phyloP scores from a whole-genome alignment of 2,329 filamentous ascomycete species.

The Metarhizium rileyi region DNA sequence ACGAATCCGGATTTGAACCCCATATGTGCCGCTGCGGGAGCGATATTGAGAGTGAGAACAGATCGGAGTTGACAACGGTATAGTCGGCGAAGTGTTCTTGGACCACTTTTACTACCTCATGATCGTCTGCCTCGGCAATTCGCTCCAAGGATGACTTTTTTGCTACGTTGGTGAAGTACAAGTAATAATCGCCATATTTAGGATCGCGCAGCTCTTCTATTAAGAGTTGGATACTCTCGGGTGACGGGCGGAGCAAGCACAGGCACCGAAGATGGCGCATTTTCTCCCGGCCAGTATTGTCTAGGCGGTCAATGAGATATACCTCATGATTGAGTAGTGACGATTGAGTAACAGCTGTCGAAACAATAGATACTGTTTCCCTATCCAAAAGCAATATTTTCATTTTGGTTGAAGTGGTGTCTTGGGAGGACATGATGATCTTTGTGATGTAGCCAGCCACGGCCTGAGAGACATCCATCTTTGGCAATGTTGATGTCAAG shows the following conservation, averaged over 20 bases:
- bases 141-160: conserved; percentile 94
- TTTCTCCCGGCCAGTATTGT: conserved; percentile 84
- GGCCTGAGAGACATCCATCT: conserved; percentile 89
- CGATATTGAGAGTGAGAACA: conserved; percentile 70
- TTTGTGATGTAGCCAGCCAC: conserved; percentile 92
- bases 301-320: conserved; percentile 92
- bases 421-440: conserved; percentile 70
- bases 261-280: conserved; percentile 95
- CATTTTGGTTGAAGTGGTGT: conserved; percentile 81
- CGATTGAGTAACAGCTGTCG: conserved; percentile 91
- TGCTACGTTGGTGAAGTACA: conserved; percentile 96
- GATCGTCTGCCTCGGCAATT: conserved; percentile 90
- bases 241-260: conserved; percentile 84
- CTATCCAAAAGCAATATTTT: conserved; percentile 91
- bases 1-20: conserved; percentile 72
- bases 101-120: conserved; percentile 88
- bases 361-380: conserved; percentile 90
- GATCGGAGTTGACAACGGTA: conserved; percentile 85
- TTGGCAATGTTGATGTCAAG: too few relatives aligned
- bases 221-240: conserved; percentile 84
- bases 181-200: conserved; percentile 93
- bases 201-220: conserved; percentile 94
- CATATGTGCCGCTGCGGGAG: conserved; percentile 70
- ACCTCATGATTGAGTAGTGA: conserved; percentile 91
- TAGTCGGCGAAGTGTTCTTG: conserved; percentile 98